phyloP scores from a whole-genome alignment of 768 basidiomycete species.

The Tricholoma hemisulphureum region DNA sequence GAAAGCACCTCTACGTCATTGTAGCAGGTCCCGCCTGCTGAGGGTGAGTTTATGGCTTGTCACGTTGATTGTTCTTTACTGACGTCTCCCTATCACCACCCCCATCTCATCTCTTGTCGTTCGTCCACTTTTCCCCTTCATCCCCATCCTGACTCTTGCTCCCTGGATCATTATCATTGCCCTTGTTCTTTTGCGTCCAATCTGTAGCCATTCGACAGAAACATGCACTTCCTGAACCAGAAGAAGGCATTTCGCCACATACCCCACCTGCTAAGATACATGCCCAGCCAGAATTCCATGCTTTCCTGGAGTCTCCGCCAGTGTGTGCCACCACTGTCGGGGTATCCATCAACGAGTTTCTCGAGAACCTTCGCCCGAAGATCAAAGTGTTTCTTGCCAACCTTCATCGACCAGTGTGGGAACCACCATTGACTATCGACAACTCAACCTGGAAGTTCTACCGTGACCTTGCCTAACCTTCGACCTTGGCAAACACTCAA shows the following conservation, averaged over 20 bases:
- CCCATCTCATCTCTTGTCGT: too few relatives aligned
- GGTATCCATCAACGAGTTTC: not conserved
- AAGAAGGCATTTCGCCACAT: too few relatives aligned
- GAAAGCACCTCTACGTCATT: not conserved
- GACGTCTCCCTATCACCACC: too few relatives aligned
- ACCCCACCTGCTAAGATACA: too few relatives aligned
- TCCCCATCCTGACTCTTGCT: too few relatives aligned
- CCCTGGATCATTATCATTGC: too few relatives aligned
- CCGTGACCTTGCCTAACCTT: not conserved
- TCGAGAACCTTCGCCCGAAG: not conserved
- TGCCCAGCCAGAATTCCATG: not conserved
- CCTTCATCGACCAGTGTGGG: not conserved
- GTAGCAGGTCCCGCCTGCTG: not conserved
- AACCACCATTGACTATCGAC: not conserved
- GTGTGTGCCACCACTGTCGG: not conserved
- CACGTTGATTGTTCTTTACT: too few relatives aligned
- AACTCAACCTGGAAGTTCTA: not conserved
- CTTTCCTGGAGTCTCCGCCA: not conserved
- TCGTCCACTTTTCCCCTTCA: too few relatives aligned
- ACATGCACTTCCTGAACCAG: too few relatives aligned
- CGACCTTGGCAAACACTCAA: not conserved
- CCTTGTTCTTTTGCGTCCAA: too few relatives aligned
- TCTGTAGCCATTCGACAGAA: too few relatives aligned
- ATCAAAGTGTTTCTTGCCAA: constrained; percentile 1
- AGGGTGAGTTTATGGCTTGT: too few relatives aligned